Percentiles rank a stretch among this genome's conserved stretches.
These are phyloP conservation scores for Pichia nakasei DNA, from an alignment of 805 yeast species.

Conservation along the genomic window DNA sequence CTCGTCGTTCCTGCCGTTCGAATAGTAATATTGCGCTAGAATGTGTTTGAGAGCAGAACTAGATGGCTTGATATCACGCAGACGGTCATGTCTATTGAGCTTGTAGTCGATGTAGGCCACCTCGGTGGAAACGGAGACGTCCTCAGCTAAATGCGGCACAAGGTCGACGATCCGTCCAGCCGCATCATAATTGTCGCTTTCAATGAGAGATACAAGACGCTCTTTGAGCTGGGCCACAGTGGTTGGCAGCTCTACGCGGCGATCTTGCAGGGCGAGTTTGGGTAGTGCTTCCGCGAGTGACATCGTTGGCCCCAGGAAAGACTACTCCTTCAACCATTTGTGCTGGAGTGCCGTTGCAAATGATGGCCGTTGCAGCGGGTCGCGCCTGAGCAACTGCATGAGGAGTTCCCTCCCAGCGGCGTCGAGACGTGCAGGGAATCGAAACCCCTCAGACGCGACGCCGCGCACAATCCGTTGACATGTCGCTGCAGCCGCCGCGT, in stretches of 20 bases:
- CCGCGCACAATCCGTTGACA: not conserved
- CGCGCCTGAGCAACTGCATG: not conserved
- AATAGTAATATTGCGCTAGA: constrained; percentile 44
- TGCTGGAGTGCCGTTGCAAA: not conserved
- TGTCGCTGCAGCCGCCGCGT: constrained; percentile 47
- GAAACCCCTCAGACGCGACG: not conserved
- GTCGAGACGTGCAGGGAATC: not conserved
- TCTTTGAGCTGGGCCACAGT: not conserved
- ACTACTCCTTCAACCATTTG: not conserved
- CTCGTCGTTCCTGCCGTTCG: constrained; percentile 35
- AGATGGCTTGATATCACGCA: not conserved
- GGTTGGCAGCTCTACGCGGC: not conserved
- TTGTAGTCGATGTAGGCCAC: constrained; percentile 54
- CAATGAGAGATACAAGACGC: constrained; percentile 37
- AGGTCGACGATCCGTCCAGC: constrained; percentile 25
- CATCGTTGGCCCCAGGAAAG: not conserved
- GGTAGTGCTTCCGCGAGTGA: not conserved
- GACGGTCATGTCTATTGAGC: constrained; percentile 25
- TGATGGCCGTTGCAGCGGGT: not conserved
- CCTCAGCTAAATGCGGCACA: not conserved
- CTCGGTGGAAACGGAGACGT: constrained; percentile 33
- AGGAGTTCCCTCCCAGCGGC: not conserved
- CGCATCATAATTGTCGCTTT: constrained; percentile 44
- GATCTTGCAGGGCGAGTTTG: not conserved
- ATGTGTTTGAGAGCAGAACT: constrained; percentile 35